Evolutionary conservation across 305 asterid genomes (phyloP).

Genomic region (Solanum hybrid): DNA sequence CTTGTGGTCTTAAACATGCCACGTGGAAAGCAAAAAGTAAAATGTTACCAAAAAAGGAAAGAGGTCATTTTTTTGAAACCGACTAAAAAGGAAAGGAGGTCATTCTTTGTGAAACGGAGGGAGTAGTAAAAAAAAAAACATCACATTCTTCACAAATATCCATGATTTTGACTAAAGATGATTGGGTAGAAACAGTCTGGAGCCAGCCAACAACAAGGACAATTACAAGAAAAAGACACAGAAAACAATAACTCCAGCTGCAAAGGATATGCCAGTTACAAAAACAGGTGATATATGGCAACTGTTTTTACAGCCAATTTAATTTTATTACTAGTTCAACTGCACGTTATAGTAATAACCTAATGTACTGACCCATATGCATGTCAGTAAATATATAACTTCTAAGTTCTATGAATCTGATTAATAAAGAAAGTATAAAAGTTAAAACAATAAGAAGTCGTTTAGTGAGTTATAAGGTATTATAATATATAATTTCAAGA

Average conservation of each 20-base stretch:
- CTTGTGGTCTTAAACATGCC: too few species aligned
- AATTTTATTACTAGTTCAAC: not conserved
- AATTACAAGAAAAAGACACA: not conserved
- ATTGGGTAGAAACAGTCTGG: not conserved
- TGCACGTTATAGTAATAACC: not conserved
- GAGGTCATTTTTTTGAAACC: too few species aligned
- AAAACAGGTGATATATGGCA: not conserved
- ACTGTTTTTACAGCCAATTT: not conserved
- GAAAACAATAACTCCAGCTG: conserved; percentile 1
- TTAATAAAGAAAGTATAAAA: not conserved
- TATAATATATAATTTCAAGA: not conserved
- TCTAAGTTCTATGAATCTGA: not conserved
- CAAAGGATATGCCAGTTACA: not conserved
- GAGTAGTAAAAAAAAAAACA: too few species aligned
- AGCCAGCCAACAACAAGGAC: not conserved
- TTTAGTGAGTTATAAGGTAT: not conserved
- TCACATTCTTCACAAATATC: not conserved
- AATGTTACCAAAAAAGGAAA: too few species aligned
- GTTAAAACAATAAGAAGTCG: not conserved
- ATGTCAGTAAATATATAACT: not conserved
- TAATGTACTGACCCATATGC: not conserved
- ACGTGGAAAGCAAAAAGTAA: too few species aligned
- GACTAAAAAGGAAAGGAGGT: too few species aligned
- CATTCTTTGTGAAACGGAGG: too few species aligned
- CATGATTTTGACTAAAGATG: not conserved